phyloP scores from a whole-genome alignment of 1,139 yeast genomes.

The Meyerozyma carpophila region DNA sequence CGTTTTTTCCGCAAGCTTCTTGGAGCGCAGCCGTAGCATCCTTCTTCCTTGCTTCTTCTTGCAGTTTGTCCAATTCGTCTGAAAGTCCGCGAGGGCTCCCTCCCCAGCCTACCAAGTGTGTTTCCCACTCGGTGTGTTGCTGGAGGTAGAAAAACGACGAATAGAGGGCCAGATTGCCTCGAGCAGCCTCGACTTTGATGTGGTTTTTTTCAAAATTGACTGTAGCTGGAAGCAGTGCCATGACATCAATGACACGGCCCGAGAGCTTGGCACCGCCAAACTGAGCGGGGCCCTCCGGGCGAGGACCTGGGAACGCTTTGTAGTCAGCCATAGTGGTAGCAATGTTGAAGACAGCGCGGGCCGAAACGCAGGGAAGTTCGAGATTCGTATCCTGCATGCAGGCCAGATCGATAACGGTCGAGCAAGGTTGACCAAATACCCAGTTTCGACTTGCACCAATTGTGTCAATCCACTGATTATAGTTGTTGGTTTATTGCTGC shows the following conservation, averaged over 20 bases:
- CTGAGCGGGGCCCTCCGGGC: neutral
- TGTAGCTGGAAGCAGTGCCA: slow-evolving; percentile 65
- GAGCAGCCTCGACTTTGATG: slow-evolving; percentile 58
- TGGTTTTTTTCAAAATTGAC: slow-evolving; percentile 27
- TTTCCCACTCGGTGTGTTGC: slow-evolving; percentile 75
- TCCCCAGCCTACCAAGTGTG: slow-evolving; percentile 90
- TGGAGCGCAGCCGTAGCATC: slow-evolving; percentile 37
- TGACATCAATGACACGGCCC: slow-evolving; percentile 65
- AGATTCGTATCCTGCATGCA: neutral
- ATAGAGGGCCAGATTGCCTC: slow-evolving; percentile 84
- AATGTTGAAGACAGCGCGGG: neutral
- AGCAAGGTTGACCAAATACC: too few relatives aligned
- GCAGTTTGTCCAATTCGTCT: slow-evolving; percentile 20
- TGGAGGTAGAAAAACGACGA: slow-evolving; percentile 65
- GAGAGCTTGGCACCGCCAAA: slow-evolving; percentile 24
- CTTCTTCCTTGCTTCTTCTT: slow-evolving; percentile 59
- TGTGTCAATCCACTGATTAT: too few relatives aligned
- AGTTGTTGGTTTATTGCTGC: too few relatives aligned
- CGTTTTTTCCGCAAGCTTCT: slow-evolving; percentile 44
- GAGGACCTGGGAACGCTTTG: slow-evolving; percentile 1
- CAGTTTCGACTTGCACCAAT: too few relatives aligned
- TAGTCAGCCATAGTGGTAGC: slow-evolving; percentile 1
- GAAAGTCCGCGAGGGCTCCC: slow-evolving; percentile 49
- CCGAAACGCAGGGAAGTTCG: neutral
- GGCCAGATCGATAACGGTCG: too few relatives aligned